These are phyloP conservation scores for Tolypocladium sp. DNA, from an alignment of 2,329 filamentous ascomycete species.

Conservation along the genomic window DNA sequence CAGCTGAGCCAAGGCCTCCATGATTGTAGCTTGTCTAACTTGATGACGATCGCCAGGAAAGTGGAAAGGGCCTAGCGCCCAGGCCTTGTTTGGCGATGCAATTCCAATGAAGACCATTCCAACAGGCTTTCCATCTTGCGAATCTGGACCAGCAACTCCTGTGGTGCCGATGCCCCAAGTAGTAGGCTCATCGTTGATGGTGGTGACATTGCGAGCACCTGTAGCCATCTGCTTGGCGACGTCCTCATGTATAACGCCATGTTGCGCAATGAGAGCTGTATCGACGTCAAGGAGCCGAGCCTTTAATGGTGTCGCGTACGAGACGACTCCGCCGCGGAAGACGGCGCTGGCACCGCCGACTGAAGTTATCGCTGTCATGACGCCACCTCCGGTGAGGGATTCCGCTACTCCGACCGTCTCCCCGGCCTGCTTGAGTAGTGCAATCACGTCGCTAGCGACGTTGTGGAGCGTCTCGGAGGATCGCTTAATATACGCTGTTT, in stretches of 20 bases:
- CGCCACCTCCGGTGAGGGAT: slow-evolving; percentile 19
- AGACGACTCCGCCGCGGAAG: slow-evolving; percentile 23
- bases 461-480: neutral
- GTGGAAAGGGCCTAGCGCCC: neutral
- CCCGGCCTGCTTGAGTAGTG: slow-evolving; percentile 6
- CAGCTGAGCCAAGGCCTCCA: neutral
- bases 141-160: neutral
- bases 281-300: slow-evolving; percentile 11
- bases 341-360: slow-evolving; percentile 18
- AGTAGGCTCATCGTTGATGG: neutral
- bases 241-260: neutral
- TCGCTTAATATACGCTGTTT: neutral
- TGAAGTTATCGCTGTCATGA: slow-evolving; percentile 20
- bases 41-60: neutral
- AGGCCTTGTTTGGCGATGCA: neutral
- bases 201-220: neutral
- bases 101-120: neutral
- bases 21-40: neutral
- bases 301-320: slow-evolving; percentile 20
- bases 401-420: slow-evolving; percentile 19
- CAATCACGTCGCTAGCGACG: neutral
- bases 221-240: neutral
- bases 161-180: neutral
- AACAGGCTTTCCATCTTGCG: neutral
- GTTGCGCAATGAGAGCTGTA: neutral